Conservation (phyloP, 495 filamentous ascomycete genomes). For the Cryomyces minteri region DNA sequence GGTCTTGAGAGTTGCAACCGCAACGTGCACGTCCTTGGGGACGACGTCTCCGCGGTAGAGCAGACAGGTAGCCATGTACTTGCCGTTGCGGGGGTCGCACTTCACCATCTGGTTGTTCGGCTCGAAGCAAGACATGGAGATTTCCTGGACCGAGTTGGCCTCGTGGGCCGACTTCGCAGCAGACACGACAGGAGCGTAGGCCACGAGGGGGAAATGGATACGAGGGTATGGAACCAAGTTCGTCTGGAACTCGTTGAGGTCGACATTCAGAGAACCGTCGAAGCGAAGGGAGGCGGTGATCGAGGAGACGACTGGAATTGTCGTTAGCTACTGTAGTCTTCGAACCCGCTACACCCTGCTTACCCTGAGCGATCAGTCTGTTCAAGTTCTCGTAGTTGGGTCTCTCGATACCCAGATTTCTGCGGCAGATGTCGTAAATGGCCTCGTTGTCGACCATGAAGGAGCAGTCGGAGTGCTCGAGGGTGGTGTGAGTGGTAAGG, state of each 20-base stretch:
- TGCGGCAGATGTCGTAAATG: slow-evolving; percentile 97
- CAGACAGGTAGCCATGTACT: slow-evolving; percentile 98
- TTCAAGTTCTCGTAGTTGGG: slow-evolving; percentile 98
- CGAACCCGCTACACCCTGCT: slow-evolving; percentile 1
- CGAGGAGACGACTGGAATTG: slow-evolving; percentile 64
- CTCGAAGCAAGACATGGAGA: slow-evolving; percentile 42
- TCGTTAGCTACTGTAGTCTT: background rate
- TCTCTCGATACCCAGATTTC: slow-evolving; percentile 90
- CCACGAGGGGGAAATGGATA: slow-evolving; percentile 97
- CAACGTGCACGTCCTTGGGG: slow-evolving; percentile 80
- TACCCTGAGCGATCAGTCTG: slow-evolving; percentile 91
- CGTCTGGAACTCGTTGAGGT: slow-evolving; percentile 99
- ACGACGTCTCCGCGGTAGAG: slow-evolving; percentile 98
- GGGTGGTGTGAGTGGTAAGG: slow-evolving; percentile 93
- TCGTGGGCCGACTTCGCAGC: slow-evolving; percentile 89
- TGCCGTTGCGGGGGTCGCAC: slow-evolving; percentile 95
- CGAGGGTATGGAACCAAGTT: slow-evolving; percentile 97
- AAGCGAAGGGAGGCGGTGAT: slow-evolving; percentile 98
- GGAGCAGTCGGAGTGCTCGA: slow-evolving; percentile 97
- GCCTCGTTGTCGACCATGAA: slow-evolving; percentile 99
- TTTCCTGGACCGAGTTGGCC: slow-evolving; percentile 34
- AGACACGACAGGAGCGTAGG: slow-evolving; percentile 88
- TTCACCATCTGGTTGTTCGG: slow-evolving; percentile 95
- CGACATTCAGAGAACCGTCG: slow-evolving; percentile 97
- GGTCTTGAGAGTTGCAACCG: slow-evolving; percentile 91